A percentile compares a stretch with the other conserved stretches of the same genome.
Conservation (phyloP, 257 asterid species). For the Fraxinus quadrangulata region DNA sequence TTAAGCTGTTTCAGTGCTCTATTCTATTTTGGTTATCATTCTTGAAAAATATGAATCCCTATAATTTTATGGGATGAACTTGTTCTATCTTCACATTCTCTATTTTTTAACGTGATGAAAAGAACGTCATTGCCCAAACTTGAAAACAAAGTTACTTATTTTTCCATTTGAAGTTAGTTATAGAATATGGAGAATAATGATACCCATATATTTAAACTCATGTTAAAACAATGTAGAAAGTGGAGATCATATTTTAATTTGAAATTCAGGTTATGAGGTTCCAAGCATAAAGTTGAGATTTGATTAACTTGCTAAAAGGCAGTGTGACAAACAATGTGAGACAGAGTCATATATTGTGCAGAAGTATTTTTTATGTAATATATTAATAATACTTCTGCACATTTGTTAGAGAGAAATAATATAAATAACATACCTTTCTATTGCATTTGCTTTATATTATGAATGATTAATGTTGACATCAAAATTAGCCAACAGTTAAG, state of each 20-base stretch:
- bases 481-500: no score
- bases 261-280: neutral
- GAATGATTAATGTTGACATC: neutral
- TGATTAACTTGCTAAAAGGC: neutral
- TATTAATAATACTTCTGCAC: neutral
- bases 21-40: neutral
- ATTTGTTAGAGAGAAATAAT: neutral
- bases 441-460: constrained; percentile 4
- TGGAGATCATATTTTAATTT: neutral
- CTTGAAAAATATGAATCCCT: neutral
- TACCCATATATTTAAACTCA: neutral
- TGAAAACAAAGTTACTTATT: neutral
- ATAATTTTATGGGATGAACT: neutral
- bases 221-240: neutral
- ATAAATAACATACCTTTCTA: constrained; percentile 14
- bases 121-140: neutral
- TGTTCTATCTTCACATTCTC: neutral
- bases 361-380: constrained; percentile 13
- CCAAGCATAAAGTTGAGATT: constrained; percentile 19
- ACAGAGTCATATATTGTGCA: neutral
- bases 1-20: neutral
- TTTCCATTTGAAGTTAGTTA: neutral
- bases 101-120: neutral
- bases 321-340: neutral
- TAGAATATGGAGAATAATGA: neutral